Evolutionary conservation across 1,139 yeast species (phyloP), one percentile per base, ranked within the genome.

Genomic region (Yamadazyma songkhlaensis): DNA sequence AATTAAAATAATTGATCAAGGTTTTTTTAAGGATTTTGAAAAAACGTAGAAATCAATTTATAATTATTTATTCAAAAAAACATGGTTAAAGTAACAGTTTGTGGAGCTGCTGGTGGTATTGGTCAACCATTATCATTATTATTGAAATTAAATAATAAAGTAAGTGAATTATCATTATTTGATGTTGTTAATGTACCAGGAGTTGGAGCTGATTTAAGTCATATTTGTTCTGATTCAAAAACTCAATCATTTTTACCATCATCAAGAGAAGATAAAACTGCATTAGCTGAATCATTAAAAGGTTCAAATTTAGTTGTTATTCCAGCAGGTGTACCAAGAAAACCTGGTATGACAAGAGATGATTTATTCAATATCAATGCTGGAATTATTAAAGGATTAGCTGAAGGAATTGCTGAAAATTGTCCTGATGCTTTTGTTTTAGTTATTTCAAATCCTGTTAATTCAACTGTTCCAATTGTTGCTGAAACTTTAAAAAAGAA

Each of bases 261-360:
- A 8, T 67, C 72, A 33, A 69, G 59, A 53, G 96, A 88, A 57
- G 80, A 82, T 57, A 82, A 81, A 45, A 64, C 73, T 42, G 97
- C 95, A 37, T 76, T 92, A 57, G 77, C 80, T 53, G 66, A 68
- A 41, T 87, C 97, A 37, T 74, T 92, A 54, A 74, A 79, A 49
- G 92, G 79, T 49, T 75, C 96, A 36, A 94, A 92, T 57, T 81
- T 92, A 50, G 95, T 92, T 43, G 74, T 92, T 52, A 90, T 92
- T 64, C 97, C 98, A 55, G 98, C 98, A 42, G 98, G 98, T 71
- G 96, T 92, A 42, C 98, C 98, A 69, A 86, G 98, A 77, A 92
- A 92, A 76, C 97, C 97, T 49, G 97, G 97, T 61, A 90, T 90
- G 97, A 89, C 97, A 56, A 80, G 95, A 77, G 98, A 92, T 64